These are phyloP conservation scores for Colletotrichum eremochloae DNA, from an alignment of 2,329 filamentous ascomycete species.

Conservation along the genomic window DNA sequence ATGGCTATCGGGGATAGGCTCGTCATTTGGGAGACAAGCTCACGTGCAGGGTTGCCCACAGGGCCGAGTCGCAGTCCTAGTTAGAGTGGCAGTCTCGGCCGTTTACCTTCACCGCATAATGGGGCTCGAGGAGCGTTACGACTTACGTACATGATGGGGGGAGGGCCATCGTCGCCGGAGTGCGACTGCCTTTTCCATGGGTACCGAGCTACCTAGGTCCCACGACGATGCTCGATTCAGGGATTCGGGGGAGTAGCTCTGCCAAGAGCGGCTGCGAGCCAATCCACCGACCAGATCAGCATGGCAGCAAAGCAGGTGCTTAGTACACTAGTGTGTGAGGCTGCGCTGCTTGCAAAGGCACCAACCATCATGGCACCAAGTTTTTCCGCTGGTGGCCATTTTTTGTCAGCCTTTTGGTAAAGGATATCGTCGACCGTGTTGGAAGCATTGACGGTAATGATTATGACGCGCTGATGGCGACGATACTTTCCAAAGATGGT, in stretches of 20 bases:
- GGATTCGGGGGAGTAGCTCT: slow-evolving; percentile 8
- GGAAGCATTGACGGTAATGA: background rate
- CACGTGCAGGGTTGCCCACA: slow-evolving; percentile 39
- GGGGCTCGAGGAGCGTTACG: slow-evolving; percentile 30
- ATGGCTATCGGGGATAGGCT: slow-evolving; percentile 31
- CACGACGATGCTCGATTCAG: slow-evolving; percentile 27
- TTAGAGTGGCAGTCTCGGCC: slow-evolving; percentile 28
- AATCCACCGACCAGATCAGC: slow-evolving; percentile 13
- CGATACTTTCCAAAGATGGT: background rate
- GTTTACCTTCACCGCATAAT: slow-evolving; percentile 40
- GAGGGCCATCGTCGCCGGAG: slow-evolving; percentile 27
- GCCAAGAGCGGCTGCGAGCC: slow-evolving; percentile 6
- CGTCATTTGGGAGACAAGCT: slow-evolving; percentile 38
- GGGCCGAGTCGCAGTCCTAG: slow-evolving; percentile 32
- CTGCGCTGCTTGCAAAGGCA: background rate
- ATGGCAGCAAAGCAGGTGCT: slow-evolving; percentile 28
- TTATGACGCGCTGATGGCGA: background rate
- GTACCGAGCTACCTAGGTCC: slow-evolving; percentile 13
- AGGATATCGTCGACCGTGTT: background rate
- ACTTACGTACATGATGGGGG: slow-evolving; percentile 38
- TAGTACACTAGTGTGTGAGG: slow-evolving; percentile 14
- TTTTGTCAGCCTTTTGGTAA: slow-evolving; percentile 21
- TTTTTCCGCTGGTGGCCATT: background rate
- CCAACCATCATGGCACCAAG: slow-evolving; percentile 8
- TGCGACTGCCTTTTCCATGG: slow-evolving; percentile 34